Percentiles rank a stretch among this genome's conserved stretches.
These are phyloP conservation scores for Cairneyella variabilis DNA, from an alignment of 495 filamentous ascomycete species.

Conservation along the genomic window DNA sequence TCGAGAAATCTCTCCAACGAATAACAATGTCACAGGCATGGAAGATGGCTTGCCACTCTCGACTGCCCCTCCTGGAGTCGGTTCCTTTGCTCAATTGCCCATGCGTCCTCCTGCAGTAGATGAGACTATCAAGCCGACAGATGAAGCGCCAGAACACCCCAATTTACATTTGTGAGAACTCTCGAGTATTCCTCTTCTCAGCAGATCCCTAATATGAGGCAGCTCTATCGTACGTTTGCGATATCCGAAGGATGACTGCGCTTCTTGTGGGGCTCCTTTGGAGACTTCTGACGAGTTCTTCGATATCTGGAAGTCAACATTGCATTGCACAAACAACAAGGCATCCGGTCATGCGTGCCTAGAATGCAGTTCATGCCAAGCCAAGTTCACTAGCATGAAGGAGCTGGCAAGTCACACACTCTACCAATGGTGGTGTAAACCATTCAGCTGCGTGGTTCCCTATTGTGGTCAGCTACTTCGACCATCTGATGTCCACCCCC, in stretches of 20 bases:
- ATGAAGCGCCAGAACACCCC: not conserved
- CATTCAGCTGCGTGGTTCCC: slow-evolving; percentile 1
- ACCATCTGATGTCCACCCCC: not conserved
- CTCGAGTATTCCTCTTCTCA: not conserved
- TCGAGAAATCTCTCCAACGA: too few relatives aligned
- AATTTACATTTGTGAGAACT: not conserved
- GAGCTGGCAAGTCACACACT: not conserved
- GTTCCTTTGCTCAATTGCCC: too few relatives aligned
- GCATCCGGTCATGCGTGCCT: not conserved
- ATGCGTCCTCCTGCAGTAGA: too few relatives aligned
- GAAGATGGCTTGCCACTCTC: too few relatives aligned
- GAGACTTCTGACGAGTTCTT: not conserved
- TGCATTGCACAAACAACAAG: not conserved
- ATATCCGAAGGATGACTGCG: not conserved
- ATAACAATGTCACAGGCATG: not conserved
- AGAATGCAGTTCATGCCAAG: not conserved
- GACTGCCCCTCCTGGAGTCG: too few relatives aligned
- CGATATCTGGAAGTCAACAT: not conserved
- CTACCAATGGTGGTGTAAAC: too few relatives aligned
- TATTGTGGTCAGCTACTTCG: not conserved
- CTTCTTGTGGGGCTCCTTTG: slow-evolving; percentile 2
- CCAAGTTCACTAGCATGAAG: not conserved
- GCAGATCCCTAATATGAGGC: not conserved
- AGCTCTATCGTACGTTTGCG: not conserved
- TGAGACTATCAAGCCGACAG: not conserved